Evolutionary conservation across 768 basidiomycete species (phyloP), one percentile per base, ranked within the genome.

Genomic region (Psilocybe sp.): DNA sequence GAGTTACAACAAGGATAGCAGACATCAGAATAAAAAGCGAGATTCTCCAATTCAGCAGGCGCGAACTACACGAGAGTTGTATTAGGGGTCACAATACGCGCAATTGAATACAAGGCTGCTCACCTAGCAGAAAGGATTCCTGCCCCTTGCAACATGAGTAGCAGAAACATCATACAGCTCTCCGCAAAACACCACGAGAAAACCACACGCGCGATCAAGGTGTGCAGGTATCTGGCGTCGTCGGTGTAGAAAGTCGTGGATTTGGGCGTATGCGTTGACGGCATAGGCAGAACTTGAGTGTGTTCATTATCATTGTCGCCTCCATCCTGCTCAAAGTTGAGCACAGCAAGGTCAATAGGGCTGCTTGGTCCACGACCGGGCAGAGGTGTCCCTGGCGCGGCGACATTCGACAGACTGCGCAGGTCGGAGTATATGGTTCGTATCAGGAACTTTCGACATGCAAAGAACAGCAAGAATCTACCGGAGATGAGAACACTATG

Each of bases 181-280:
- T 92, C 91, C 1, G 85, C 78, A 63, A 92, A 89, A 57, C 83
- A 85, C 31, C 81, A 66, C 0, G 87, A 78, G 57, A 93, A 92
- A 6, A 83, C 63, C 1, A 69, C 71, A 38, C 84, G 70, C 0
- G 89, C 75, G 0, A 89, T 60, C 3, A 64, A 62, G 0, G 84
- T 80, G 55, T 89, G 86, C 39, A 78, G 65, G 31, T 55, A 60
- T 11, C 58, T 43, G 12, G 60, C 47, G 44, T 64, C 60, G 5
- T 51, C 51, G 8, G 53, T 18, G 13, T 52, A 41, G 23, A 56
- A 55, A 49, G 57, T 47, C 19, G 48, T 38, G 28, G 60, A 57
- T 51, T 55, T 58, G 42, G 60, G 60, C 44, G 64, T 52, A 50
- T 69, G 63, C 16, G 60, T 69, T 4, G 64, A 53, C 5, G 79